These are phyloP conservation scores for Fusarium pseudoanthophilum DNA, from an alignment of 2,329 filamentous ascomycete species.

Conservation along the genomic window DNA sequence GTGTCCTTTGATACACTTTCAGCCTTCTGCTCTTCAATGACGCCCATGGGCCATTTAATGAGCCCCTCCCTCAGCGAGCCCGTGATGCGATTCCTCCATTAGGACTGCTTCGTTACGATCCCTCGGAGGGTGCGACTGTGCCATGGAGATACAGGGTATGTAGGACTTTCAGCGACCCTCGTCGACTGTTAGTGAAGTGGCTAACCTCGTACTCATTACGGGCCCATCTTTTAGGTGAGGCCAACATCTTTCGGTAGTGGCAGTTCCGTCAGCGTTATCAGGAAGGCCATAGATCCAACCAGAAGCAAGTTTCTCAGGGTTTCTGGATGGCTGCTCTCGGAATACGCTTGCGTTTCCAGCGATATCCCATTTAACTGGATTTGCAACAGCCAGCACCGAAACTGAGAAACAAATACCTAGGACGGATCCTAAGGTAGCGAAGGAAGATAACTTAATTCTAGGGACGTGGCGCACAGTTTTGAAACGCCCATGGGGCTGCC, in stretches of 20 bases:
- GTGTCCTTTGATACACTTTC: too few species aligned
- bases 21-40: too few species aligned
- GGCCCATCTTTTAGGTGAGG: neutral
- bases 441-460: neutral
- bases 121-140: too few species aligned
- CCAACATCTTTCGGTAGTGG: neutral
- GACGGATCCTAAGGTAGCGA: neutral
- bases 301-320: neutral
- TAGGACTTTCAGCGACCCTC: neutral
- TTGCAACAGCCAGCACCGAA: neutral
- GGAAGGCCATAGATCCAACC: neutral
- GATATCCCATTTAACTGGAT: neutral
- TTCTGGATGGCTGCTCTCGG: neutral
- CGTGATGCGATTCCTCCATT: too few species aligned
- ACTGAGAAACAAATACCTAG: neutral
- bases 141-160: too few species aligned
- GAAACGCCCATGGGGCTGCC: too few species aligned
- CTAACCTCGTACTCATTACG: neutral
- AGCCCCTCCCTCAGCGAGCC: too few species aligned
- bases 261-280: neutral
- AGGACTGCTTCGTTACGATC: too few species aligned
- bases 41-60: too few species aligned
- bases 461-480: too few species aligned
- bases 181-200: neutral
- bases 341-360: neutral